These are phyloP conservation scores for Capsella bursapastoris DNA, from an alignment of 345 rosid genomes.

Conservation along the genomic window DNA sequence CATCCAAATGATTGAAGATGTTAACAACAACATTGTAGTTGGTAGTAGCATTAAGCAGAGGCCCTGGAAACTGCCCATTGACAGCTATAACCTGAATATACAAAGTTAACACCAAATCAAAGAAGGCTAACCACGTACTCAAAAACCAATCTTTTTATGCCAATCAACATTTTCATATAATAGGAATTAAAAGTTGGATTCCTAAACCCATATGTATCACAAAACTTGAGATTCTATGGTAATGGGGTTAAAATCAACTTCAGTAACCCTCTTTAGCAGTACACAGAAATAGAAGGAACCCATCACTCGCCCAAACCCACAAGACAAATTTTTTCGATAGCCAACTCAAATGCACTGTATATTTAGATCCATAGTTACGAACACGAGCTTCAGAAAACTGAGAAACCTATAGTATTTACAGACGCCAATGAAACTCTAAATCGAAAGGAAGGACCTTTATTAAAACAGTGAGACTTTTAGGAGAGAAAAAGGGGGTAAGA, in stretches of 20 bases:
- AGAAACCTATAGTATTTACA: constrained; percentile 1
- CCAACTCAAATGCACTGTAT: neutral
- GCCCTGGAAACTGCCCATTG: constrained; percentile 79
- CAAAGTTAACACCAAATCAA: constrained; percentile 17
- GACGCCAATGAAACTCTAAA: neutral
- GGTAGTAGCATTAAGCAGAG: constrained; percentile 73
- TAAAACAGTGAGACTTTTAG: neutral
- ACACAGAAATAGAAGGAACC: no score
- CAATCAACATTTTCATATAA: neutral
- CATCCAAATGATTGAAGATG: constrained; percentile 73
- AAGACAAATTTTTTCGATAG: neutral
- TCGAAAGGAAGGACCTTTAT: neutral
- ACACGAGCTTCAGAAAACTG: neutral
- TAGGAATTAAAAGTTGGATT: neutral
- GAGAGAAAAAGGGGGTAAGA: constrained; percentile 10
- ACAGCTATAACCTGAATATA: constrained; percentile 77
- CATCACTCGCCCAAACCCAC: neutral
- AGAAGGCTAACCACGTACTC: neutral
- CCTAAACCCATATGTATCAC: constrained; percentile 3
- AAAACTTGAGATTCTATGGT: neutral
- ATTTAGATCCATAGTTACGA: neutral
- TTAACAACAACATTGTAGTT: constrained; percentile 73
- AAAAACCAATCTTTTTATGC: neutral
- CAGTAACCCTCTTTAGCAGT: neutral
- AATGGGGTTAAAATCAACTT: constrained; percentile 7